Conservation (phyloP, 306 rosid genomes). For the Dalbergia cochinchinensis region DNA sequence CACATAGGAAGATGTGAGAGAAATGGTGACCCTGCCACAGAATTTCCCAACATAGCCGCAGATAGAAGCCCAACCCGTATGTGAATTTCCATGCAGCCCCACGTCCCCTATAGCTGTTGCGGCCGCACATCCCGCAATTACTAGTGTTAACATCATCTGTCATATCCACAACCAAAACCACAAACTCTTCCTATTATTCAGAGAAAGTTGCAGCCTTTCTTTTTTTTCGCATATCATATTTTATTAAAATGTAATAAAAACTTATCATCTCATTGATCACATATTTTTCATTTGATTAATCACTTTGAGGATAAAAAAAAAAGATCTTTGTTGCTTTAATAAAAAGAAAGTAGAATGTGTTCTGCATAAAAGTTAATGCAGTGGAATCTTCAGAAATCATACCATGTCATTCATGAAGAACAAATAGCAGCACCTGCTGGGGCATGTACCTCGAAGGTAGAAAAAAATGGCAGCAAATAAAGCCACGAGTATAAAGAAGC, state of each 20-base stretch:
- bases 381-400: background rate
- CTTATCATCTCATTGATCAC: background rate
- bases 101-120: constrained; percentile 62
- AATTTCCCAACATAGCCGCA: constrained; percentile 55
- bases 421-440: constrained; percentile 47
- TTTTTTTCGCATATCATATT: background rate
- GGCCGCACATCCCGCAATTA: constrained; percentile 58
- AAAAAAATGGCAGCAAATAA: constrained; percentile 38
- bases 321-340: background rate
- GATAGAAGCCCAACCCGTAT: constrained; percentile 63
- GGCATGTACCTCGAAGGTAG: constrained; percentile 39
- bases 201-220: background rate
- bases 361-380: background rate
- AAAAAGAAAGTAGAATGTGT: background rate
- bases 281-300: background rate
- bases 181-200: background rate
- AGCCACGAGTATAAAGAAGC: constrained; percentile 49
- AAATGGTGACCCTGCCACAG: constrained; percentile 46
- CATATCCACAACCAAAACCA: background rate
- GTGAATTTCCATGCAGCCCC: constrained; percentile 62
- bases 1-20: constrained; percentile 59
- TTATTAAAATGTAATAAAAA: background rate
- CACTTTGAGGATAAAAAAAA: background rate
- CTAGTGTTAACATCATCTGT: constrained; percentile 53
- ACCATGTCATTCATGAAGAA: constrained; percentile 64